Conservation (phyloP, 2,329 filamentous ascomycete genomes). For the Xylaria sp. region DNA sequence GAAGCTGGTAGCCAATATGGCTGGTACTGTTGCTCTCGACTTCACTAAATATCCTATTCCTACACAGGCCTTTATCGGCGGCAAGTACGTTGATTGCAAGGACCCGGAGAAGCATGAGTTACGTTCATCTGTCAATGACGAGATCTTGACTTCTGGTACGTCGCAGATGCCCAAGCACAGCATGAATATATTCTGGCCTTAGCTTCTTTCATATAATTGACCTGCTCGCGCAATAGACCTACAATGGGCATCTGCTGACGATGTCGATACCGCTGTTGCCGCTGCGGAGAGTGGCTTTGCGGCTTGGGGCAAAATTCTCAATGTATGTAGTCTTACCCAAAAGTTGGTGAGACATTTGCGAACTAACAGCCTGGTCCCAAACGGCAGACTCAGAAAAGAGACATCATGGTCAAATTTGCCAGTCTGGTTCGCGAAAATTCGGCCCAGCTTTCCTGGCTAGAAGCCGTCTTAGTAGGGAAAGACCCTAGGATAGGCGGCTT, state of each 20-base stretch:
- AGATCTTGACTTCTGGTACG: slow-evolving; percentile 35
- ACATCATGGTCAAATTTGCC: slow-evolving; percentile 35
- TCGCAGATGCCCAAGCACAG: neutral
- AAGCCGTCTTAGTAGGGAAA: slow-evolving; percentile 35
- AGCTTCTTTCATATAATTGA: slow-evolving; percentile 2
- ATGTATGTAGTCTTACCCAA: slow-evolving; percentile 35
- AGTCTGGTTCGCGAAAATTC: slow-evolving; percentile 30
- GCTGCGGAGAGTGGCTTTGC: slow-evolving; percentile 42
- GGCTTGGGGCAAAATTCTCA: slow-evolving; percentile 43
- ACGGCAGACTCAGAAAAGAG: slow-evolving; percentile 33
- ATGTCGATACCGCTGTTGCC: slow-evolving; percentile 44
- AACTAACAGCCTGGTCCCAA: slow-evolving; percentile 13
- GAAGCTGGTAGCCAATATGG: slow-evolving; percentile 15
- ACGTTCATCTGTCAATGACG: slow-evolving; percentile 36
- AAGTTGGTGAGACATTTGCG: slow-evolving; percentile 22
- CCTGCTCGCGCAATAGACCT: slow-evolving; percentile 26
- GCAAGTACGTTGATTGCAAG: slow-evolving; percentile 33
- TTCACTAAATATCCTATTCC: slow-evolving; percentile 35
- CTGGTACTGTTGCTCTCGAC: slow-evolving; percentile 27
- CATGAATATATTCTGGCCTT: neutral
- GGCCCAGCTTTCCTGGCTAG: slow-evolving; percentile 31
- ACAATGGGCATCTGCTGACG: slow-evolving; percentile 40
- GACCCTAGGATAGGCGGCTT: slow-evolving; percentile 30
- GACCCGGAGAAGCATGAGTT: slow-evolving; percentile 29
- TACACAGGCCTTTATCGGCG: slow-evolving; percentile 33